Evolutionary conservation across 306 rosid genomes (phyloP).

Genomic region (Cucumis sativus): Cucumber_9930_V3 NC_026657.2:18914001-18914500

Average conservation of each 20-base stretch:
- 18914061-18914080: slow-evolving; percentile 98
- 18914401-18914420: not conserved
- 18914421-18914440: not conserved
- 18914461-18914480: slow-evolving; percentile 63
- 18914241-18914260: slow-evolving; percentile 68
- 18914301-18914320: slow-evolving; percentile 77
- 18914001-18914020: slow-evolving; percentile 25
- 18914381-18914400: not conserved
- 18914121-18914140: slow-evolving; percentile 62
- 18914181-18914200: slow-evolving; percentile 1
- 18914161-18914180: not conserved
- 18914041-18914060: slow-evolving; percentile 92
- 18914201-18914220: not conserved
- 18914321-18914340: slow-evolving; percentile 36
- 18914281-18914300: slow-evolving; percentile 84
- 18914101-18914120: slow-evolving; percentile 88
- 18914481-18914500: slow-evolving; percentile 59
- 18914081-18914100: slow-evolving; percentile 95
- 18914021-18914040: slow-evolving; percentile 99
- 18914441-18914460: slow-evolving; percentile 64
- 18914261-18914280: slow-evolving; percentile 97
- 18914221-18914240: slow-evolving; percentile 38
- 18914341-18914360: not conserved
- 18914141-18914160: not conserved
- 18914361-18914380: not conserved